Evolutionary conservation across 257 asterid species (phyloP), one percentile per base, ranked within the genome.

Genomic region (Ilex asprella): DNA sequence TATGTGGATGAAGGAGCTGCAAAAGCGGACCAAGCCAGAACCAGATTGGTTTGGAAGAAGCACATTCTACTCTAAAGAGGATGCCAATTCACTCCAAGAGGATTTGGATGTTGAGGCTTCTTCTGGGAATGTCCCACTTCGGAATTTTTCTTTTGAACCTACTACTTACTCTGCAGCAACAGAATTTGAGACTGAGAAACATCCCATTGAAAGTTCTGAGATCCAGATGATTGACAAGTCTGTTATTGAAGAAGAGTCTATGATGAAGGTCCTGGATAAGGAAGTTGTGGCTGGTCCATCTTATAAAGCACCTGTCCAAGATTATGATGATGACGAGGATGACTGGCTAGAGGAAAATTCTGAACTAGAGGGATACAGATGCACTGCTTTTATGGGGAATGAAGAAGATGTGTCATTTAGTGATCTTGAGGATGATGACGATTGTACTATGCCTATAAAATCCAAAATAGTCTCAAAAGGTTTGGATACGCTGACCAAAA

Each of bases 371-470:
- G 96, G 88, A 56, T 85, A 81, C 50, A 67, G 74, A 0, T 70
- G 79, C 56, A 67, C 72, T 61, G 62, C 80, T 32, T 50, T 70
- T 57, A 55, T 73, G 61, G 68, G 75, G 69, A 79, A 85, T 66
- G 99, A 81, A 73, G 99, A 93, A 52, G 99, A 93, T 29, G 85
- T 93, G 67, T 93, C 99, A 5, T 93, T 93, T 71, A 93, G 99
- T 74, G 99, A 93, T 78, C 87, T 93, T 64, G 99, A 87, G 78
- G 95, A 93, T 60, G 97, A 89, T 70, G 65, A 70, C 56, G 95
- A 87, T 74, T 78, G 70, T 67, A 66, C 67, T 32, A 39, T 85
- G 62, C 94, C 97, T 65, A 29, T 66, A 29, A 89, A 81, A 65
- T 63, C 70, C 47, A 79, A 72, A 65, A 55, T 61, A 39, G 63